Conservation (phyloP, 1,284 basidiomycete genomes). For the Austroboletus sp. region DNA sequence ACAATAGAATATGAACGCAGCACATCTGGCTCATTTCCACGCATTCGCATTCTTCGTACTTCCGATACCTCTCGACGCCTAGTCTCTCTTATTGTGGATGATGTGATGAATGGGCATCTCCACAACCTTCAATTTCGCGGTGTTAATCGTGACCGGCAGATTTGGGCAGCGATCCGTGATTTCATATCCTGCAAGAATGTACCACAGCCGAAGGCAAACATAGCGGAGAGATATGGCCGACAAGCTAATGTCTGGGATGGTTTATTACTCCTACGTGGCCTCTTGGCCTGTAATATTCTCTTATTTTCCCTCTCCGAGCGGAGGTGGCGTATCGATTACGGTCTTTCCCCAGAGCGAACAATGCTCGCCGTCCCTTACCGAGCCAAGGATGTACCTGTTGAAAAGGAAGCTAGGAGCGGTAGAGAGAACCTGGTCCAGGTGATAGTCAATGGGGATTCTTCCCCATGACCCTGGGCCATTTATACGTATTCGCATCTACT, state of each 20-base stretch:
- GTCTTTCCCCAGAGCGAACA: constrained; percentile 36
- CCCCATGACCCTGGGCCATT: no score
- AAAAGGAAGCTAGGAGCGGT: no score
- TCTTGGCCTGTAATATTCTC: constrained; percentile 39
- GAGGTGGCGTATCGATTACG: constrained; percentile 49
- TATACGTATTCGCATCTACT: no score
- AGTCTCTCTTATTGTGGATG: constrained; percentile 17
- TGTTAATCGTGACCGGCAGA: not conserved
- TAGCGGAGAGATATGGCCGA: constrained; percentile 11
- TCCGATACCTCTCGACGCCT: constrained; percentile 16
- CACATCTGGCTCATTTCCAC: constrained; percentile 24
- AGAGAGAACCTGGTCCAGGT: no score
- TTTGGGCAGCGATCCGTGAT: constrained; percentile 13
- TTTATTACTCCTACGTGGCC: constrained; percentile 40
- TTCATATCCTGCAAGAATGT: constrained; percentile 20
- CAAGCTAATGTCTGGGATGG: constrained; percentile 24
- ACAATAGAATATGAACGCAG: constrained; percentile 6
- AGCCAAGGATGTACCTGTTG: constrained; percentile 50
- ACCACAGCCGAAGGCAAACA: not conserved
- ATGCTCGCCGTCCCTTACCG: constrained; percentile 47
- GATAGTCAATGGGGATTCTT: no score
- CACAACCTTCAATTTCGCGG: constrained; percentile 15
- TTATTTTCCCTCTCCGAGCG: constrained; percentile 36
- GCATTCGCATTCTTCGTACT: constrained; percentile 26
- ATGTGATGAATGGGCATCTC: constrained; percentile 24